A percentile compares a stretch with the other conserved stretches of the same genome.
Conservation (phyloP, 225 moss, liverwort and hornwort species). For the Bryum argenteum region DNA sequence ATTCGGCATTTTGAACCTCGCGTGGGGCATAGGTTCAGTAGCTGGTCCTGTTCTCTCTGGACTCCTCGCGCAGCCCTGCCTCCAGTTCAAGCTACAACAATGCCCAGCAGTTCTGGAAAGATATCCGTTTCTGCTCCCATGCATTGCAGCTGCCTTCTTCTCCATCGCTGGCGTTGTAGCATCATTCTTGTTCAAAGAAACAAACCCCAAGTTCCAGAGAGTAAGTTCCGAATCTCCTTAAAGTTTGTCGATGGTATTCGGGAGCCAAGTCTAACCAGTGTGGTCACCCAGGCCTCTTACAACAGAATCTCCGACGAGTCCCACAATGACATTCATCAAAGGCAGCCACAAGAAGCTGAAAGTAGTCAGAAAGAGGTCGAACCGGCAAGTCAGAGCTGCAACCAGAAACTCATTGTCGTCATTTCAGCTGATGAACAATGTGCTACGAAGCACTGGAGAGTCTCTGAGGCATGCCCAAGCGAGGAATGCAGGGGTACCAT, state of each 20-base stretch:
- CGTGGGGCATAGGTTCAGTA: conserved; percentile 81
- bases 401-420: conserved; percentile 56
- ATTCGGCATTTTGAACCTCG: conserved; percentile 81
- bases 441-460: conserved; percentile 21
- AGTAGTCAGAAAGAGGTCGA: conserved; percentile 26
- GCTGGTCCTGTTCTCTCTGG: conserved; percentile 80
- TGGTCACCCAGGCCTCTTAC: conserved; percentile 43
- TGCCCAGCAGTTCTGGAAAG: conserved; percentile 58
- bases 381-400: conserved; percentile 31
- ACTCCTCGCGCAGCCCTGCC: conserved; percentile 72
- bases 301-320: conserved; percentile 39
- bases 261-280: conserved; percentile 5
- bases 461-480: conserved; percentile 23
- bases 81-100: conserved; percentile 51
- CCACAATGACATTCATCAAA: conserved; percentile 24
- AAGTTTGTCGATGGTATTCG: no score
- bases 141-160: conserved; percentile 70
- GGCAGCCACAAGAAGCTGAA: conserved; percentile 21
- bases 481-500: conserved; percentile 14
- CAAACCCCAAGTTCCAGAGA: conserved; percentile 46
- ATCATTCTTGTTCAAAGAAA: conserved; percentile 59
- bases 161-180: conserved; percentile 58
- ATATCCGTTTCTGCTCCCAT: conserved; percentile 81
- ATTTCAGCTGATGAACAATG: conserved; percentile 42
- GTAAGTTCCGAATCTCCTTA: conserved; percentile 22